Evolutionary conservation across 495 filamentous ascomycete genomes (phyloP).

Genomic region (Cenococcum geophilum): DNA sequence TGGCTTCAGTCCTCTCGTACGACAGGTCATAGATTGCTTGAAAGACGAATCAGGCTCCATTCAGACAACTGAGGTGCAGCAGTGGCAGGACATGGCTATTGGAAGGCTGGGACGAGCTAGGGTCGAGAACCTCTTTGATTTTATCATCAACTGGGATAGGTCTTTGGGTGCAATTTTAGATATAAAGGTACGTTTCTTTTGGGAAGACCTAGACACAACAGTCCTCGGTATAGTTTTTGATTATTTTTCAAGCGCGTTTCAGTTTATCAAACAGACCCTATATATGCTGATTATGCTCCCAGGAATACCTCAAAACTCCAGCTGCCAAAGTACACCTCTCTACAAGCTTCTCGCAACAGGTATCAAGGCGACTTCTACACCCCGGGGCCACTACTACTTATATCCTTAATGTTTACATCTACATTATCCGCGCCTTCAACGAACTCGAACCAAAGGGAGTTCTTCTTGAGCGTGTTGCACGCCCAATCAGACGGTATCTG

Average conservation of each 20-base stretch:
- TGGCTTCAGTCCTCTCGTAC: conserved; percentile 22
- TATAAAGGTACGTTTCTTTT: conserved; percentile 45
- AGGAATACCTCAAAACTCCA: conserved; percentile 51
- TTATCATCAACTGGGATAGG: conserved; percentile 70
- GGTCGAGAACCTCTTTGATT: conserved; percentile 78
- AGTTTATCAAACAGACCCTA: conserved; percentile 9
- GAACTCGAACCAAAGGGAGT: conserved; percentile 89
- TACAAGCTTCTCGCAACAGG: conserved; percentile 57
- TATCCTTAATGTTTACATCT: conserved; percentile 85
- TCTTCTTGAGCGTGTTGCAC: conserved; percentile 76
- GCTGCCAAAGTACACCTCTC: conserved; percentile 58
- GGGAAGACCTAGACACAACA: neutral
- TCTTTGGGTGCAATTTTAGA: conserved; percentile 82
- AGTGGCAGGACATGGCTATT: conserved; percentile 76
- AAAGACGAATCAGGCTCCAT: conserved; percentile 12
- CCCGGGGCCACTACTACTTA: conserved; percentile 83
- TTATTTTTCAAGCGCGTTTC: neutral
- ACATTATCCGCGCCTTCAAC: conserved; percentile 83
- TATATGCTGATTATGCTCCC: neutral
- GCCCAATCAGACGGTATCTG: conserved; percentile 77
- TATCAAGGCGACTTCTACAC: conserved; percentile 73
- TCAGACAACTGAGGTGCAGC: conserved; percentile 21
- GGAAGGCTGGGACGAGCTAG: conserved; percentile 72
- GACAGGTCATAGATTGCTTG: conserved; percentile 28
- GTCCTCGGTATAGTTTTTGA: no score